Base-by-base conservation (phyloP, 1,139 yeast species). In the Zygosaccharomyces pseudobailii region DNA sequence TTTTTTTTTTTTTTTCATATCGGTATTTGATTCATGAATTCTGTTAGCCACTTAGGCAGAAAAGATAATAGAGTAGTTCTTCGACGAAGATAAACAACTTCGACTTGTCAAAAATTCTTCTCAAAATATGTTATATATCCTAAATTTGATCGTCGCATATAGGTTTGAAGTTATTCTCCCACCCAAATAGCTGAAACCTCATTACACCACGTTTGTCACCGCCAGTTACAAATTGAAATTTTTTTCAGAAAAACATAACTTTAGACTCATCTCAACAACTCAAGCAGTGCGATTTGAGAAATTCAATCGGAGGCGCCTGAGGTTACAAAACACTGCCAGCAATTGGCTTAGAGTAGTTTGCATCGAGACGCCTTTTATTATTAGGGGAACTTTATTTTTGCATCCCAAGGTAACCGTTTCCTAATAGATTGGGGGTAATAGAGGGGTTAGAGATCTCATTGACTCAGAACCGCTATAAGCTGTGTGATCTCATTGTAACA, bases 161-260 rank as follows among this genome's bases (percentile, higher is more conserved):
- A 13, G 17, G 17, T 13, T 13, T 13, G 17, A 13, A 13, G 17
- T 13, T 13, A 13, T 13, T 24, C 9, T 24, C 9, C 27, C 27
- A 6, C 9, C 9, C 9, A 24, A 24, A 24, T n/a, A 10, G 13
- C 13, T 6, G 4, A 10, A 30, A 30, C 10, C 33, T 30, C 33
- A 30, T 30, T 30, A 30, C 33, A 30, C 32, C 41, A 27, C 41
- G 32, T 28, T 27, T 36, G 41, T 21, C 41, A 34, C 41, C 33
- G 10, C 32, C 20, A 38, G 32, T 23, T 13, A 20, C 34, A 20
- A 32, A 10, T 37, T 37, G n/a, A 35, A 28, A 20, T 38, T 35
- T 35, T 35, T 22, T 23, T 35, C 19, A 17, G 23, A 5, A 24
- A 36, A 13, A 36, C 21, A 24, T 13, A n/a, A 38, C 23, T n/a